A percentile compares a stretch with the other conserved stretches of the same genome.
phyloP scores from a whole-genome alignment of 2,329 filamentous ascomycete genomes.

The Calonectria leucothoes region DNA sequence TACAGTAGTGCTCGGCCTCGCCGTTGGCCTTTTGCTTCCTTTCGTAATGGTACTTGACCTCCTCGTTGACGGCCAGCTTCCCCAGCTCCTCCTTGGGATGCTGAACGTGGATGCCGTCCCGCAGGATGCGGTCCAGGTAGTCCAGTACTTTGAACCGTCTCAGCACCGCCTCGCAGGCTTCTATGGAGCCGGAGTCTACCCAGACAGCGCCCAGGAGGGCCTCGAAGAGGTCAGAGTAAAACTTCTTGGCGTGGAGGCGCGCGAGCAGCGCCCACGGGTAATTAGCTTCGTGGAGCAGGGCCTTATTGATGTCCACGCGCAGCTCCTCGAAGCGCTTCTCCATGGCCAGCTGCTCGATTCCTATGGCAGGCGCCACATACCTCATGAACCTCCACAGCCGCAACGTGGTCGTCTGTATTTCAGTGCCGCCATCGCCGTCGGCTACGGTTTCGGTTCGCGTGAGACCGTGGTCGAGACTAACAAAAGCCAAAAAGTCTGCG shows the following conservation, averaged over 20 bases:
- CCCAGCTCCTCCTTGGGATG: slow-evolving; percentile 79
- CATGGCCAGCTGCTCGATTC: slow-evolving; percentile 56
- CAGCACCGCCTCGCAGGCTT: slow-evolving; percentile 69
- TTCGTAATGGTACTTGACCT: slow-evolving; percentile 65
- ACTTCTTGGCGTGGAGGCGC: slow-evolving; percentile 76
- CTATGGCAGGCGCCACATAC: slow-evolving; percentile 62
- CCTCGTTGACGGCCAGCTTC: slow-evolving; percentile 61
- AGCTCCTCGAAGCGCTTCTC: slow-evolving; percentile 59
- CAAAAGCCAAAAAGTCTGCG: slow-evolving; percentile 81
- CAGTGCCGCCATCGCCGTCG: slow-evolving; percentile 28
- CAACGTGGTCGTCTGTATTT: slow-evolving; percentile 38
- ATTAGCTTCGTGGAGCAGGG: slow-evolving; percentile 59
- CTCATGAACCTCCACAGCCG: slow-evolving; percentile 79
- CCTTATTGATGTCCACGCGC: slow-evolving; percentile 59
- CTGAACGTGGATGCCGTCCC: slow-evolving; percentile 65
- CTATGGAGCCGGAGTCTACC: slow-evolving; percentile 78
- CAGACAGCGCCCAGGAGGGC: slow-evolving; percentile 84
- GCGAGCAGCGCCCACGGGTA: slow-evolving; percentile 85
- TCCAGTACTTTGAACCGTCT: slow-evolving; percentile 73
- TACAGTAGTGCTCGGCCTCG: slow-evolving; percentile 54
- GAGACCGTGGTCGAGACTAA: slow-evolving; percentile 66
- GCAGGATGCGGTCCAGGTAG: slow-evolving; percentile 71
- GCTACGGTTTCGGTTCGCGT: slow-evolving; percentile 35
- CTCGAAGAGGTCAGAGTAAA: slow-evolving; percentile 87
- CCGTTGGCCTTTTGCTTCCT: slow-evolving; percentile 30